A percentile compares a stretch with the other conserved stretches of the same genome.
Conservation (phyloP, 495 filamentous ascomycete genomes). For the Massariosphaeria phaeospora region DNA sequence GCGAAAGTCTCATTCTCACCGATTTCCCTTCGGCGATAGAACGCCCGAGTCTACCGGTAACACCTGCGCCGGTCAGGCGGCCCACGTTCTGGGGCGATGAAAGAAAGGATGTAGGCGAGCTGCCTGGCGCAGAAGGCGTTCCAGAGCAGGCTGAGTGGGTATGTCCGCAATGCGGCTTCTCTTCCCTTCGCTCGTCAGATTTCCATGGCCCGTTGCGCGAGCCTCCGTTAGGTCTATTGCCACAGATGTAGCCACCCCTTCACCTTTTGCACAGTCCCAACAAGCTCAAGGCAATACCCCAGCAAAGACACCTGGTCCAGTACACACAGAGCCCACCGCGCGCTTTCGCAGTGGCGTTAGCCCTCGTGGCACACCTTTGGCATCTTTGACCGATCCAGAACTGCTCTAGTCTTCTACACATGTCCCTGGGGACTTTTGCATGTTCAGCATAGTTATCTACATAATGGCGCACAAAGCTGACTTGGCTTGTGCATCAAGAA, state of each 20-base stretch:
- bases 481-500: conserved; percentile 24
- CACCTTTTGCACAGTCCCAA: neutral
- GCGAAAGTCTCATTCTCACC: conserved; percentile 61
- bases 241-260: conserved; percentile 17
- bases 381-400: conserved; percentile 29
- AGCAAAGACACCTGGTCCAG: neutral
- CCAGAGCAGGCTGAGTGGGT: conserved; percentile 85
- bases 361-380: conserved; percentile 30
- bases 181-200: conserved; percentile 24
- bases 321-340: neutral
- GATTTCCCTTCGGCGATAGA: conserved; percentile 83
- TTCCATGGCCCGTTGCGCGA: conserved; percentile 21
- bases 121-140: conserved; percentile 73
- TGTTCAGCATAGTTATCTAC: conserved; percentile 14
- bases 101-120: conserved; percentile 50
- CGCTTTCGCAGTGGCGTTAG: conserved; percentile 7
- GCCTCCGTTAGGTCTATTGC: conserved; percentile 16
- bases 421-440: conserved; percentile 3
- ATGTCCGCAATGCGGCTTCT: conserved; percentile 55
- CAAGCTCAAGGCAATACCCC: neutral
- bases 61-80: conserved; percentile 69
- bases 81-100: conserved; percentile 51
- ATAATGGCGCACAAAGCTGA: conserved; percentile 20
- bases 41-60: conserved; percentile 84
- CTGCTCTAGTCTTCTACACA: conserved; percentile 5